These are phyloP conservation scores for Cnidoscolus chayamansa DNA, from an alignment of 441 rosid genomes.

Conservation along the genomic window DNA sequence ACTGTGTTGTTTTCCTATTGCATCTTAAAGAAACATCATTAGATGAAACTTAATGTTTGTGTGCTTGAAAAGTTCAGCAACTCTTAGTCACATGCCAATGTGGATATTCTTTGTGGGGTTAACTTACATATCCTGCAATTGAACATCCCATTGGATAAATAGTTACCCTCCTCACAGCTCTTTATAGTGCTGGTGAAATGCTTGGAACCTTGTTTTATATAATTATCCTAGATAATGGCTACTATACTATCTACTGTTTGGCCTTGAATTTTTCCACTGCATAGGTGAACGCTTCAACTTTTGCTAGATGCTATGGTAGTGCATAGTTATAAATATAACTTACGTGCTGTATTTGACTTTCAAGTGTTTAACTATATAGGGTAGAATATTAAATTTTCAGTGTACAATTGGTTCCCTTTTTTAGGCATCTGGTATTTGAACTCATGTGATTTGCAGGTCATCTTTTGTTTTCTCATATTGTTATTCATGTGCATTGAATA, in stretches of 20 bases:
- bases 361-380: not conserved
- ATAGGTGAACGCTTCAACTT: not conserved
- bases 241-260: not conserved
- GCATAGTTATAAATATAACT: not conserved
- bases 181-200: constrained; percentile 16
- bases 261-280: not conserved
- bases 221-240: constrained; percentile 22
- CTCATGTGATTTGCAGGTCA: not conserved
- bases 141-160: constrained; percentile 28
- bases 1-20: constrained; percentile 12
- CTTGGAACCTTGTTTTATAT: constrained; percentile 11
- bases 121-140: constrained; percentile 28
- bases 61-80: constrained; percentile 28
- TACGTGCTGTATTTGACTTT: not conserved
- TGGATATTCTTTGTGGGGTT: constrained; percentile 32
- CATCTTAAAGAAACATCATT: constrained; percentile 28
- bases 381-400: not conserved
- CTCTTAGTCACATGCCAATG: constrained; percentile 13
- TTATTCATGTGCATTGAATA: not conserved
- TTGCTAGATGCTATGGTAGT: not conserved
- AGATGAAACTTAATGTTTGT: constrained; percentile 24
- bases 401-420: not conserved
- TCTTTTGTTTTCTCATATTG: not conserved
- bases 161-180: constrained; percentile 10
- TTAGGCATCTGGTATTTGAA: not conserved